Conservation (phyloP, 495 filamentous ascomycete genomes). For the Hypomontagnella monticulosa region DNA sequence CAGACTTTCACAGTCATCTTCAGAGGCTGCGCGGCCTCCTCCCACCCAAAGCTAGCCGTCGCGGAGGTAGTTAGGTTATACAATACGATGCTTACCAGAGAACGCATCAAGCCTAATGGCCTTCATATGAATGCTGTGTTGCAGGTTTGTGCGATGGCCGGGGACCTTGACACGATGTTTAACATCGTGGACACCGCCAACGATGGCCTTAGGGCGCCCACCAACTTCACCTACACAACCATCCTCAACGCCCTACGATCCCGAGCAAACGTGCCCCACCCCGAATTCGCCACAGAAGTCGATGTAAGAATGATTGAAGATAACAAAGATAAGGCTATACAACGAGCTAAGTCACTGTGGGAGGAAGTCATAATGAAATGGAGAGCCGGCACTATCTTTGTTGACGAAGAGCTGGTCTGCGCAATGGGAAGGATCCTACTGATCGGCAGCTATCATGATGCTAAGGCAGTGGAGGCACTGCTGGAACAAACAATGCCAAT, state of each 20-base stretch:
- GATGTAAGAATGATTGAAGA: constrained; percentile 47
- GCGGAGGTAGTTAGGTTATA: constrained; percentile 74
- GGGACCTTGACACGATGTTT: constrained; percentile 80
- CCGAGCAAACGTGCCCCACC: constrained; percentile 25
- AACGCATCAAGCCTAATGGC: constrained; percentile 69
- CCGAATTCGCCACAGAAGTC: constrained; percentile 29
- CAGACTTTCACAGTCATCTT: constrained; percentile 86
- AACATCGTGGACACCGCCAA: constrained; percentile 73
- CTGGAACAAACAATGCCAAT: constrained; percentile 81
- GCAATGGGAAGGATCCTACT: constrained; percentile 80
- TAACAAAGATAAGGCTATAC: constrained; percentile 52
- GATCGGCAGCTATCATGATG: constrained; percentile 63
- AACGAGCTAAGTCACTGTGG: constrained; percentile 76
- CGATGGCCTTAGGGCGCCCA: constrained; percentile 66
- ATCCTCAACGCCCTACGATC: constrained; percentile 75
- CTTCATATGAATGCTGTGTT: constrained; percentile 89
- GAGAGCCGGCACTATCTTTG: constrained; percentile 68
- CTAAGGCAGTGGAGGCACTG: constrained; percentile 74
- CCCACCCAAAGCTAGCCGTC: constrained; percentile 62
- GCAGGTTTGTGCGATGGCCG: constrained; percentile 74
- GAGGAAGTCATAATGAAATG: constrained; percentile 78
- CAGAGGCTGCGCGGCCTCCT: constrained; percentile 70
- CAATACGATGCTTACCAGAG: constrained; percentile 70
- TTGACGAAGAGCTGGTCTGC: constrained; percentile 78
- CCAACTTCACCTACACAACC: constrained; percentile 78